Percentiles rank a stretch among this genome's conserved stretches.
Evolutionary conservation across 129 eudicot genomes (phyloP).

Genomic region (Gnaphalium uliginosum): DNA sequence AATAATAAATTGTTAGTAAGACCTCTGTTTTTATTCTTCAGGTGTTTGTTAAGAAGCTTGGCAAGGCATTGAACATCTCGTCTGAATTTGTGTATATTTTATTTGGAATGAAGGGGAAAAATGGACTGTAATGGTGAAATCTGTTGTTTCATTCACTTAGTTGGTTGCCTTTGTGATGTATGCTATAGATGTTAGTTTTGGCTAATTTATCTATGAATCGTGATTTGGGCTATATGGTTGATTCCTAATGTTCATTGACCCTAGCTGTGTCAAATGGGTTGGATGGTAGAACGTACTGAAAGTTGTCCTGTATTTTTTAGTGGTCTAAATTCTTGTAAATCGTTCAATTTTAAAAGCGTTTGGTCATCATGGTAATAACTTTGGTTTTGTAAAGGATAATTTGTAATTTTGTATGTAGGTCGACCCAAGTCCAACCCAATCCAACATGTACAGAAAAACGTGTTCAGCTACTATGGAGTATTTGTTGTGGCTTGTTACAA

Average conservation of each 20-base stretch:
- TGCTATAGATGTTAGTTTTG: neutral
- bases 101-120: constrained; percentile 28
- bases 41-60: constrained; percentile 41
- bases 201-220: neutral
- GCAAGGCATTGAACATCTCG: constrained; percentile 32
- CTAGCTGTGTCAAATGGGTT: neutral
- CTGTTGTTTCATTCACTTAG: neutral
- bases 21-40: constrained; percentile 23
- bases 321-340: neutral
- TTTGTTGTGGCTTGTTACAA: neutral
- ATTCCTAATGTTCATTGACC: neutral
- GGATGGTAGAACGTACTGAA: neutral
- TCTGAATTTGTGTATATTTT: constrained; percentile 38
- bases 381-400: too few species aligned
- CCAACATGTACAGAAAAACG: too few species aligned
- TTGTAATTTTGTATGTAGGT: neutral
- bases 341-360: too few species aligned
- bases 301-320: neutral
- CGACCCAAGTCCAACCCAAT: neutral
- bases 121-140: constrained; percentile 25
- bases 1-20: constrained; percentile 38
- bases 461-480: neutral
- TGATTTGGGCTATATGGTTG: neutral
- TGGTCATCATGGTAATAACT: neutral
- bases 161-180: constrained; percentile 3